These are phyloP conservation scores for Peronospora belbahrii DNA, from an alignment of 352 stramenopile genomes.

Conservation along the genomic window DNA sequence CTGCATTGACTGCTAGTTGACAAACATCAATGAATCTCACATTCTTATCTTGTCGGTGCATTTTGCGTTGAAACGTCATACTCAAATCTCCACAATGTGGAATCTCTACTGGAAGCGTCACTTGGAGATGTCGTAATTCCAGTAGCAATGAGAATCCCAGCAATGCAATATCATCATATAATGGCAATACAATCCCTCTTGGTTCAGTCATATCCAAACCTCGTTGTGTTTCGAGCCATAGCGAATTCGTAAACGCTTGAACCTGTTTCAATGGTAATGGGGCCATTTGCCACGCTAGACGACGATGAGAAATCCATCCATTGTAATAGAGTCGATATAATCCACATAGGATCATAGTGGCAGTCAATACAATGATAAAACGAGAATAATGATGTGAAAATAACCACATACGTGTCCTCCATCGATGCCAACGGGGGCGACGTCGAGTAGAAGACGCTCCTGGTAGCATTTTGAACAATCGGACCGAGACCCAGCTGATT, in stretches of 20 bases:
- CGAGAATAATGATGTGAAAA: not conserved
- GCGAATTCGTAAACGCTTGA: constrained; percentile 17
- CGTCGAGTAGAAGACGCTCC: constrained; percentile 5
- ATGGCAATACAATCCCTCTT: constrained; percentile 42
- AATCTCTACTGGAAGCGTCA: constrained; percentile 47
- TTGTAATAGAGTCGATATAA: constrained; percentile 3
- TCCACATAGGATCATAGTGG: not conserved
- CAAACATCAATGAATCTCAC: constrained; percentile 49
- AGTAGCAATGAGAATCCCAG: constrained; percentile 55
- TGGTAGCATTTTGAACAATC: constrained; percentile 12
- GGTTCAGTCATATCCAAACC: constrained; percentile 1
- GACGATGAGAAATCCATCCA: not conserved
- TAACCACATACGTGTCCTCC: constrained; percentile 14
- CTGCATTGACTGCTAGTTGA: constrained; percentile 19
- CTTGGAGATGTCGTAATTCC: constrained; percentile 32
- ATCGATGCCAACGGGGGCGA: constrained; percentile 11
- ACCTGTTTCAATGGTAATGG: not conserved
- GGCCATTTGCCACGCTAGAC: constrained; percentile 1
- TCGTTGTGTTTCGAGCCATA: constrained; percentile 24
- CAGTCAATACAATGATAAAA: not conserved
- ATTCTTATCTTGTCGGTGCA: constrained; percentile 17
- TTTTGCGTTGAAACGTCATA: constrained; percentile 13
- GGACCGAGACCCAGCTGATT: too few relatives aligned
- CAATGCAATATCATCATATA: constrained; percentile 43
- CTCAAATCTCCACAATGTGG: constrained; percentile 54